phyloP scores from a whole-genome alignment of 208 protist species.

The Wallacemonas rigidus region DNA sequence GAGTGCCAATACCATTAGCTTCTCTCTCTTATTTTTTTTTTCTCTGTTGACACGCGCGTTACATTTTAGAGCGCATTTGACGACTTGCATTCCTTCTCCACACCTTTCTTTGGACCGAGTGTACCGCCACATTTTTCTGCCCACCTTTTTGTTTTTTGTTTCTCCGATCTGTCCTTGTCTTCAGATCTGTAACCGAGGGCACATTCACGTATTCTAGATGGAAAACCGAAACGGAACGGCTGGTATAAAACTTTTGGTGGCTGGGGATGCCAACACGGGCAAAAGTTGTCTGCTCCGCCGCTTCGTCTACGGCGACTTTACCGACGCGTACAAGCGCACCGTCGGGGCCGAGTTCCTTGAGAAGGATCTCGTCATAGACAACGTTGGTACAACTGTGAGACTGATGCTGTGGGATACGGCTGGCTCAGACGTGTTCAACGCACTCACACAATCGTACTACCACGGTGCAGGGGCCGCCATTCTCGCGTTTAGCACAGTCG shows the following conservation, averaged over 20 bases:
- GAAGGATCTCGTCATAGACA: slow-evolving; percentile 82
- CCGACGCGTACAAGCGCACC: slow-evolving; percentile 92
- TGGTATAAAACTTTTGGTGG: slow-evolving; percentile 94
- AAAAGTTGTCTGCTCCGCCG: slow-evolving; percentile 93
- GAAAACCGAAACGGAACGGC: not conserved
- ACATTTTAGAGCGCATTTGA: no score
- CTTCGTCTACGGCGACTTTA: slow-evolving; percentile 92
- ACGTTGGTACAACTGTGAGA: slow-evolving; percentile 66
- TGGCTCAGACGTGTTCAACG: slow-evolving; percentile 93
- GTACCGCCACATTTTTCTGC: no score
- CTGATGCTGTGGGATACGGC: slow-evolving; percentile 96
- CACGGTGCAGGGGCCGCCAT: slow-evolving; percentile 85
- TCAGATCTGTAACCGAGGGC: not conserved
- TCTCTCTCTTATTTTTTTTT: not conserved
- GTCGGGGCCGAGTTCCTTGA: slow-evolving; percentile 94
- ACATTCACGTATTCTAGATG: slow-evolving; percentile 1
- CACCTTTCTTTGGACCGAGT: no score
- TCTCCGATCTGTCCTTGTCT: not conserved
- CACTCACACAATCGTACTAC: slow-evolving; percentile 94
- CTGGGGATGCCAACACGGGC: slow-evolving; percentile 94
- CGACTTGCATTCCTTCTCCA: no score
- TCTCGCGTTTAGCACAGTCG: slow-evolving; percentile 90
- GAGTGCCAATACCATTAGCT: not conserved
- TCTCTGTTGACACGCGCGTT: not conserved
- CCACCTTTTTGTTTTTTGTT: not conserved